Evolutionary conservation across 306 rosid species (phyloP).

Genomic region (Calophaca sinica): DNA sequence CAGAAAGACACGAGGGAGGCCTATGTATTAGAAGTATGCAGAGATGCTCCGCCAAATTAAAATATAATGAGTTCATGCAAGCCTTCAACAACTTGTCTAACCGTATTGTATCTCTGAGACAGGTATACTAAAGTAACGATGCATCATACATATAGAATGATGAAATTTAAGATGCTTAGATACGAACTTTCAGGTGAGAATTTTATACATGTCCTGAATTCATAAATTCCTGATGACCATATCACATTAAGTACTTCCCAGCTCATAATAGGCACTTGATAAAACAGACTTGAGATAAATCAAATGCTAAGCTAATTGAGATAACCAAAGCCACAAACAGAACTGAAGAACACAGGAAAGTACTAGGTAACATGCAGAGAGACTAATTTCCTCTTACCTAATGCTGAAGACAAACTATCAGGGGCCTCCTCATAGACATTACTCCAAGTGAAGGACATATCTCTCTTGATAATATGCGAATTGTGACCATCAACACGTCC

Average conservation of each 20-base stretch:
- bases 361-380: conserved; percentile 22
- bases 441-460: conserved; percentile 72
- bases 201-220: neutral
- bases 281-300: conserved; percentile 18
- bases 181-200: neutral
- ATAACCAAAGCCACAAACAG: conserved; percentile 6
- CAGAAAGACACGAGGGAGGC: neutral
- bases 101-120: conserved; percentile 22
- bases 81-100: neutral
- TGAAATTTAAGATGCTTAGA: conserved; percentile 1
- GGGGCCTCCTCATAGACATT: conserved; percentile 67
- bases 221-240: conserved; percentile 8
- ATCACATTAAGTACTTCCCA: too few relatives aligned
- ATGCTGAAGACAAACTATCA: conserved; percentile 51
- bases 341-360: conserved; percentile 27
- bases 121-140: conserved; percentile 17
- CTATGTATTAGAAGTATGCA: neutral
- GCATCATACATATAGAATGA: conserved; percentile 16
- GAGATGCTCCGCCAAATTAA: neutral
- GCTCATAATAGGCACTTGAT: conserved; percentile 11
- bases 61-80: conserved; percentile 24
- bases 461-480: conserved; percentile 71
- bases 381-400: conserved; percentile 53
- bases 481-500: conserved; percentile 90
- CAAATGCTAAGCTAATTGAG: conserved; percentile 40